Evolutionary conservation across 2,329 filamentous ascomycete species (phyloP).

Genomic region (Endoconidiophora laricicola): DNA sequence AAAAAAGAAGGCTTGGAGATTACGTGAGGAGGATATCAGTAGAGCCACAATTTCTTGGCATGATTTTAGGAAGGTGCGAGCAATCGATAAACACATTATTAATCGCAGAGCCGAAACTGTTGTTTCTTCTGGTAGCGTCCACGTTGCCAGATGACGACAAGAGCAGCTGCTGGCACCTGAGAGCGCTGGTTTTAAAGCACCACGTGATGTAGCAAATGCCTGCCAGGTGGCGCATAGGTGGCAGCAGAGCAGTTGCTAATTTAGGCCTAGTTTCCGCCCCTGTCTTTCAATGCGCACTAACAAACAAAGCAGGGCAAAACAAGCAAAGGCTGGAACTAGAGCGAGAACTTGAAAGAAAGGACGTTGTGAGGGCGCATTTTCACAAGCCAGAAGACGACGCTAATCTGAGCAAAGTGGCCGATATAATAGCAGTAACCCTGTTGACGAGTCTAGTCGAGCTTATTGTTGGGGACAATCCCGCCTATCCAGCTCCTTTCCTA

Average conservation of each 20-base stretch:
- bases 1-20: not conserved
- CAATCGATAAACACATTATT: too few relatives aligned
- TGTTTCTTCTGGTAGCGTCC: too few relatives aligned
- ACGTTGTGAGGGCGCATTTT: not conserved
- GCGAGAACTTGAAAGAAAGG: not conserved
- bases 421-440: not conserved
- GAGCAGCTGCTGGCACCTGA: not conserved
- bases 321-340: not conserved
- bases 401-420: not conserved
- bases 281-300: not conserved
- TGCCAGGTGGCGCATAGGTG: not conserved
- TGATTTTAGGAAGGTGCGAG: too few relatives aligned
- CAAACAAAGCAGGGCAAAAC: not conserved
- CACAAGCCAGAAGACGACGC: constrained; percentile 2
- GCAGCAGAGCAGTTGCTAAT: not conserved
- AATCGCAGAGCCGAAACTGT: too few relatives aligned
- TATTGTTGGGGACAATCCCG: too few relatives aligned
- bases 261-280: not conserved
- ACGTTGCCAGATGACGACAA: too few relatives aligned
- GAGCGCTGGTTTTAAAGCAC: not conserved
- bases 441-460: not conserved
- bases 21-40: too few relatives aligned
- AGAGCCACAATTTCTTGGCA: too few relatives aligned
- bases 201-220: too few relatives aligned
- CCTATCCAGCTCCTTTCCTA: not conserved